Conservation (phyloP, 2,329 filamentous ascomycete species). For the Arthroderma sp. region DNA sequence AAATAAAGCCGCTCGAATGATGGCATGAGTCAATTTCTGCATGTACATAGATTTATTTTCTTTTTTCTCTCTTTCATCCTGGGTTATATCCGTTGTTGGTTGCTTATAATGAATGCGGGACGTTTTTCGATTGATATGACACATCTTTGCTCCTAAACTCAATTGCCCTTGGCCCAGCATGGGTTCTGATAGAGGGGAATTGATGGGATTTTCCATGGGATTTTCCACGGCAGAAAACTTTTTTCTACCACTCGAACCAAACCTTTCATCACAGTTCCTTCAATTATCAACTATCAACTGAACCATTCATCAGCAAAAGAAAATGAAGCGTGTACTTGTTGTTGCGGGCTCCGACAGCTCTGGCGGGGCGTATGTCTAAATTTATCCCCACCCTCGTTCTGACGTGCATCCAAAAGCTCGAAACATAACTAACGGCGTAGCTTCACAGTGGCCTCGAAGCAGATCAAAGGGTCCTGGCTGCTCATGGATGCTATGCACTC, state of each 20-base stretch:
- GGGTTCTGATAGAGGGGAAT: no score
- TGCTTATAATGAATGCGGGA: no score
- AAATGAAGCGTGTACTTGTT: conserved; percentile 50
- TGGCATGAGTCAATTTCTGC: no score
- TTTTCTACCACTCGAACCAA: no score
- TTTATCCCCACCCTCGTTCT: conserved; percentile 7
- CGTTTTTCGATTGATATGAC: no score
- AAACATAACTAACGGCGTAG: background rate
- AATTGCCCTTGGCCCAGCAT: no score
- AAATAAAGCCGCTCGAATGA: conserved; percentile 9
- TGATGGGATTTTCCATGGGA: no score
- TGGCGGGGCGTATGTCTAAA: conserved; percentile 60
- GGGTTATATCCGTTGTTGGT: conserved; percentile 24
- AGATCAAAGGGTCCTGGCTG: conserved; percentile 86
- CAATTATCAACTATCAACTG: no score
- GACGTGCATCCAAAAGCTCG: background rate
- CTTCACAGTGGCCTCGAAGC: conserved; percentile 69
- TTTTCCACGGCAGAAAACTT: no score
- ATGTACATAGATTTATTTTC: no score
- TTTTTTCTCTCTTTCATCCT: conserved; percentile 51
- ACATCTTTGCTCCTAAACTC: no score
- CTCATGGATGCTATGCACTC: conserved; percentile 90
- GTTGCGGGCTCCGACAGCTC: conserved; percentile 86
- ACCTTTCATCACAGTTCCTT: no score
- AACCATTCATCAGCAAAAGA: conserved; percentile 14